These are phyloP conservation scores for Colletotrichum tabaci DNA, from an alignment of 2,329 filamentous ascomycete species.

Conservation along the genomic window DNA sequence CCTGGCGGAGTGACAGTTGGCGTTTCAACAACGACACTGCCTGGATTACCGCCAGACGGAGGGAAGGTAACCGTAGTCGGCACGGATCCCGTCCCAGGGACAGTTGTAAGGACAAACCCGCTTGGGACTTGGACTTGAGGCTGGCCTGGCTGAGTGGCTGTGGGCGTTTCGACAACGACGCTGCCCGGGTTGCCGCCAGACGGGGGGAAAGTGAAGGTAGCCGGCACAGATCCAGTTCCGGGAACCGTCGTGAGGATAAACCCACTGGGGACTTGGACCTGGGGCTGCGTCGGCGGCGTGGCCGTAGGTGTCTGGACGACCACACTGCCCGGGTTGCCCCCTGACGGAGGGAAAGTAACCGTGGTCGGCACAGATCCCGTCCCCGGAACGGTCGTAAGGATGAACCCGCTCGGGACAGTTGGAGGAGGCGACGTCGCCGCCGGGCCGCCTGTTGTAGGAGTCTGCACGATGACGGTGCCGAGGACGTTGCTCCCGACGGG, in stretches of 20 bases:
- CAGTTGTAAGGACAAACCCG: too few relatives aligned
- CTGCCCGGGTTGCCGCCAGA: too few relatives aligned
- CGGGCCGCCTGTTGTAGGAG: conserved; percentile 2
- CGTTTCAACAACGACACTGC: too few relatives aligned
- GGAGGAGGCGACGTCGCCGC: neutral
- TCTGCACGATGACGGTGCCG: conserved; percentile 32
- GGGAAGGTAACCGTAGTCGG: too few relatives aligned
- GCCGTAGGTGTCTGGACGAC: neutral
- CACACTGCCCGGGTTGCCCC: conserved; percentile 10
- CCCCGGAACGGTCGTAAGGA: neutral
- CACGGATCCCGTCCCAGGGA: too few relatives aligned
- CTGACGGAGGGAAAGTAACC: conserved; percentile 6
- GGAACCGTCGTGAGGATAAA: neutral
- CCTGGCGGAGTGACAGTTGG: too few relatives aligned
- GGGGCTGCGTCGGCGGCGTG: neutral
- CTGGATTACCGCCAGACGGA: too few relatives aligned
- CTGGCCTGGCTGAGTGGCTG: too few relatives aligned
- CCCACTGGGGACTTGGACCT: neutral
- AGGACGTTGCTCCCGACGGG: conserved; percentile 14
- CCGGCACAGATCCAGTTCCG: too few relatives aligned
- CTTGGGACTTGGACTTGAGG: too few relatives aligned
- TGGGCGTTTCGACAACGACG: too few relatives aligned
- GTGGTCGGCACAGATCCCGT: conserved; percentile 1
- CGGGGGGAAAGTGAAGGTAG: too few relatives aligned
- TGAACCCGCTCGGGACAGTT: conserved; percentile 15